Conservation (phyloP, 163 green algal genomes). For the Prototheca wickerhamii region DNA sequence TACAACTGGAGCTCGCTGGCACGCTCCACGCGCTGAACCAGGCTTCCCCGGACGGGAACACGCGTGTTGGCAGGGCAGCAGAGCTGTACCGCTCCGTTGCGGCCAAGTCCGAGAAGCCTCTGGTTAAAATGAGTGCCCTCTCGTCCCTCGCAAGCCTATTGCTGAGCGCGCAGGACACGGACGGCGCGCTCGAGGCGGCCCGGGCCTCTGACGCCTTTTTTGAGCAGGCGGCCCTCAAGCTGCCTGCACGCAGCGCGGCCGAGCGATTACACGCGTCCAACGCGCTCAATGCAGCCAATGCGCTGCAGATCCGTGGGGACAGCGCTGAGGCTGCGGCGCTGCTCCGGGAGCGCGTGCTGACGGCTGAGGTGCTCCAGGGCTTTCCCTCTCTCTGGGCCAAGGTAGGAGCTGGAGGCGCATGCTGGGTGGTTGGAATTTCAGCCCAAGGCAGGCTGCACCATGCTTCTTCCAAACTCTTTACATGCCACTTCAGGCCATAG, state of each 20-base stretch:
- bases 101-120: background rate
- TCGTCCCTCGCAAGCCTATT: constrained; percentile 30
- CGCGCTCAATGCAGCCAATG: background rate
- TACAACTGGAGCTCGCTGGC: constrained; percentile 30
- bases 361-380: background rate
- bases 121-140: background rate
- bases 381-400: background rate
- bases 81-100: constrained; percentile 5
- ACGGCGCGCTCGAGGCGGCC: constrained; percentile 15
- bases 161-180: constrained; percentile 20
- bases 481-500: too few species aligned
- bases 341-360: background rate
- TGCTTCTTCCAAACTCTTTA: too few species aligned
- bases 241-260: too few species aligned
- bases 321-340: background rate
- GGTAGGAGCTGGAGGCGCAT: background rate
- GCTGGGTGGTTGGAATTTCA: too few species aligned
- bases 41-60: constrained; percentile 44
- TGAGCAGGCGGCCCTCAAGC: too few species aligned
- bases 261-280: background rate
- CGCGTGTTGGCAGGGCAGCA: constrained; percentile 40
- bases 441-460: too few species aligned
- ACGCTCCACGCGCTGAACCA: constrained; percentile 51
- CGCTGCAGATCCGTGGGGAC: background rate
- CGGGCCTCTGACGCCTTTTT: background rate